phyloP scores from a whole-genome alignment of 2,329 filamentous ascomycete genomes.

The Alternaria conjuncta region DNA sequence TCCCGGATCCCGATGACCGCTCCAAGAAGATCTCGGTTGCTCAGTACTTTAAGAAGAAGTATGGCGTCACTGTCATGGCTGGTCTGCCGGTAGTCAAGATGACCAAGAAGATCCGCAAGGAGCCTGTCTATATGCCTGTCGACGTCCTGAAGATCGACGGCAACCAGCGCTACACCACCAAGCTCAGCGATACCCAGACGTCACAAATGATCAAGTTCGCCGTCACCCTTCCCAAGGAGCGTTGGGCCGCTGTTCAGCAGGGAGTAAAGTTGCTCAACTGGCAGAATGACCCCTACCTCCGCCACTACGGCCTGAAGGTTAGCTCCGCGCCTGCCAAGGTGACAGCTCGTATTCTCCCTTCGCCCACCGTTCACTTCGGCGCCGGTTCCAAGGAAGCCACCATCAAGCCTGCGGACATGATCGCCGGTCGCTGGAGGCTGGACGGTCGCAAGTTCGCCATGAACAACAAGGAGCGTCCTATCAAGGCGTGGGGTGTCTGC shows the following conservation, averaged over 20 bases:
- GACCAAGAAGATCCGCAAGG: slow-evolving; percentile 57
- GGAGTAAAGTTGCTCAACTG: slow-evolving; percentile 74
- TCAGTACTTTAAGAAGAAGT: slow-evolving; percentile 61
- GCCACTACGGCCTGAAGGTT: slow-evolving; percentile 76
- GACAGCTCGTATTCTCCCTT: slow-evolving; percentile 72
- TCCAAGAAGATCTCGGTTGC: slow-evolving; percentile 62
- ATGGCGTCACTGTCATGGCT: slow-evolving; percentile 57
- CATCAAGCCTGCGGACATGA: slow-evolving; percentile 50
- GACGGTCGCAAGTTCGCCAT: slow-evolving; percentile 75
- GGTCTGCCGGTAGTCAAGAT: slow-evolving; percentile 65
- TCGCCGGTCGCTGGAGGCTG: slow-evolving; percentile 83
- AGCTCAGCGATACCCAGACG: slow-evolving; percentile 70
- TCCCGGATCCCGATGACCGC: slow-evolving; percentile 67
- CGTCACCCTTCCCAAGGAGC: slow-evolving; percentile 74
- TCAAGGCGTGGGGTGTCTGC: slow-evolving; percentile 79
- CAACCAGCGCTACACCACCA: slow-evolving; percentile 65
- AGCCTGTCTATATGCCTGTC: slow-evolving; percentile 60
- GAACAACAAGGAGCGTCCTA: slow-evolving; percentile 63
- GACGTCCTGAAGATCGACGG: slow-evolving; percentile 60
- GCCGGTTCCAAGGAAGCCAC: slow-evolving; percentile 29
- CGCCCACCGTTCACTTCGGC: slow-evolving; percentile 74
- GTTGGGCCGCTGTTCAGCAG: slow-evolving; percentile 71
- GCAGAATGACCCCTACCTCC: slow-evolving; percentile 71
- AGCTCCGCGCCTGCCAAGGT: slow-evolving; percentile 65
- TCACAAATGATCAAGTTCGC: slow-evolving; percentile 91